Evolutionary conservation across 805 yeast species (phyloP).

Genomic region (Ascoidea rubescens): DNA sequence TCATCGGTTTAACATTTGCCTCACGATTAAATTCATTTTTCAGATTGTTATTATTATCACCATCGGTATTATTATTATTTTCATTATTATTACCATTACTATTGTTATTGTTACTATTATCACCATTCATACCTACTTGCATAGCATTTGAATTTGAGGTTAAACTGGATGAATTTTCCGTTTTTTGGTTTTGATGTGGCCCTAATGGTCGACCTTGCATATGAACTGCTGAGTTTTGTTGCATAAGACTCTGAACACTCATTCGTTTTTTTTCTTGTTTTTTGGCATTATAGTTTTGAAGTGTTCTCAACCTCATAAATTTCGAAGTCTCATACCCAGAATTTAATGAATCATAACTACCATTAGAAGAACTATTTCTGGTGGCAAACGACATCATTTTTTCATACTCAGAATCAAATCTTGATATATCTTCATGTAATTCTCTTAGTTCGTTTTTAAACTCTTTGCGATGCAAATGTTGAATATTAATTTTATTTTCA

Average conservation of each 20-base stretch:
- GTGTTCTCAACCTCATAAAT: not conserved
- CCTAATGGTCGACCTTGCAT: not conserved
- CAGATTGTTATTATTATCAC: not conserved
- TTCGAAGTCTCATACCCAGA: not conserved
- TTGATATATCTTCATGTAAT: not conserved
- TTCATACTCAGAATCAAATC: not conserved
- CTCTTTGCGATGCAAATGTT: constrained; percentile 22
- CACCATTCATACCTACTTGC: not conserved
- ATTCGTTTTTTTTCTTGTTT: not conserved
- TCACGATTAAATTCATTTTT: not conserved
- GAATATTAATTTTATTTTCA: constrained; percentile 26
- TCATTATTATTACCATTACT: not conserved
- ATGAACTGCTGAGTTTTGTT: not conserved
- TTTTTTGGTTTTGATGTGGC: not conserved
- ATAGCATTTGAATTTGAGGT: not conserved
- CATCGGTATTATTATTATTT: too few species aligned
- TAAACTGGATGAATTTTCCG: too few species aligned
- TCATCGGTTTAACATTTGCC: not conserved
- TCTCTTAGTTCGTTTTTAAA: not conserved
- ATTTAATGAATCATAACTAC: too few species aligned
- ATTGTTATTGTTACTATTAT: too few species aligned
- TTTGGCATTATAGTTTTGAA: not conserved
- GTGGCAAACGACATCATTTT: not conserved
- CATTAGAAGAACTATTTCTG: not conserved
- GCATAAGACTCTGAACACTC: not conserved